Conservation (phyloP, 2,329 filamentous ascomycete genomes). For the Colletotrichum shisoi region DNA sequence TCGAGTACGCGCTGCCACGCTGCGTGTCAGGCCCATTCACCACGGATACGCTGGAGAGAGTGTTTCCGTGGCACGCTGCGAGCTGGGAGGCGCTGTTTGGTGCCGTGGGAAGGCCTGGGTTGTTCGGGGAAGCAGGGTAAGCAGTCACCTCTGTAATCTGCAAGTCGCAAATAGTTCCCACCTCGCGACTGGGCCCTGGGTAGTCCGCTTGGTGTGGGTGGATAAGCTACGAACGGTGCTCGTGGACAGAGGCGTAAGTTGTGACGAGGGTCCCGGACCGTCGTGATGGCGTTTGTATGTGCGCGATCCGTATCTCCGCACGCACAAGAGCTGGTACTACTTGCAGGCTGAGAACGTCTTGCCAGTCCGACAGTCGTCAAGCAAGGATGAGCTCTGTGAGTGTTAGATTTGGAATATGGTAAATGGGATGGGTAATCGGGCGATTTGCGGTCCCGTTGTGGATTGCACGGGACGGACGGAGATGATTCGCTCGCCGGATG, state of each 20-base stretch:
- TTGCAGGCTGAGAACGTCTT: slow-evolving; percentile 18
- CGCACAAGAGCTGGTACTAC: neutral
- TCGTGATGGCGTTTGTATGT: neutral
- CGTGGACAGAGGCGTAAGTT: neutral
- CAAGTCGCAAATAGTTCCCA: slow-evolving; percentile 10
- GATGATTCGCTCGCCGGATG: slow-evolving; percentile 29
- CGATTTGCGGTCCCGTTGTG: slow-evolving; percentile 31
- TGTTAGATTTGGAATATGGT: slow-evolving; percentile 23
- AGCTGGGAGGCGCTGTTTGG: slow-evolving; percentile 6
- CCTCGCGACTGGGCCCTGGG: slow-evolving; percentile 1
- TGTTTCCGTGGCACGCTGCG: neutral
- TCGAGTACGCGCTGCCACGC: slow-evolving; percentile 1
- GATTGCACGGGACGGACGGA: slow-evolving; percentile 36
- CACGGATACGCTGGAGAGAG: neutral
- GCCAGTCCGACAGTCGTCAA: slow-evolving; percentile 9
- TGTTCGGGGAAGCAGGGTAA: slow-evolving; percentile 8
- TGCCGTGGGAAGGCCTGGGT: slow-evolving; percentile 10
- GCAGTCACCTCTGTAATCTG: slow-evolving; percentile 10
- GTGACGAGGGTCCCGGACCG: slow-evolving; percentile 1
- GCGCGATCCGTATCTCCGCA: slow-evolving; percentile 5
- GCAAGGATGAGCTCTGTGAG: slow-evolving; percentile 27
- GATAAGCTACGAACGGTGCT: slow-evolving; percentile 1
- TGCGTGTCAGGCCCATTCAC: neutral
- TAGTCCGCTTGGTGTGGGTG: neutral
- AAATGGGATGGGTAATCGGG: slow-evolving; percentile 10